Evolutionary conservation across 495 filamentous ascomycete genomes (phyloP).

Genomic region (Cercophora newfieldiana): DNA sequence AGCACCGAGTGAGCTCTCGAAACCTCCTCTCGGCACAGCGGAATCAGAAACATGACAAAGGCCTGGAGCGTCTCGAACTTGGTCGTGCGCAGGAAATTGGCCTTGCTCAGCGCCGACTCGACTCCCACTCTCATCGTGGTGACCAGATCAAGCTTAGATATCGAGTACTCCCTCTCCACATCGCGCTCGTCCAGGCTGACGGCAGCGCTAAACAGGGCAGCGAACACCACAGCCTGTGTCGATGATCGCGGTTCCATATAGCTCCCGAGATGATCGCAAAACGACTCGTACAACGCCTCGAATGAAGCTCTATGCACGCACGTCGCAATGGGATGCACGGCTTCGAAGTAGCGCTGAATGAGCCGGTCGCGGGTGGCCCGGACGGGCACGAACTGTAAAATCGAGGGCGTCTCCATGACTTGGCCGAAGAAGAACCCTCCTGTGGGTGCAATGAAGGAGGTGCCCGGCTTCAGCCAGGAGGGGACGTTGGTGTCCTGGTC

Average conservation of each 20-base stretch:
- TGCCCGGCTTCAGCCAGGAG: conserved; percentile 51
- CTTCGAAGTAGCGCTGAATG: conserved; percentile 62
- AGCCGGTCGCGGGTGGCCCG: conserved; percentile 53
- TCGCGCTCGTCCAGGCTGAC: conserved; percentile 61
- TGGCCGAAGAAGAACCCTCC: conserved; percentile 68
- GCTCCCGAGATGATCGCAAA: conserved; percentile 60
- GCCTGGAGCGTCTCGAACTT: conserved; percentile 71
- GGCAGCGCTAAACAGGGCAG: conserved; percentile 65
- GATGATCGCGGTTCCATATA: conserved; percentile 61
- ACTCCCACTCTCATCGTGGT: conserved; percentile 62
- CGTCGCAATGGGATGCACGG: conserved; percentile 66
- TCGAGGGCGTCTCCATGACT: conserved; percentile 42
- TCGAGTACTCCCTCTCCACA: conserved; percentile 50
- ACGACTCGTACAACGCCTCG: conserved; percentile 57
- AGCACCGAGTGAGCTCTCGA: conserved; percentile 71
- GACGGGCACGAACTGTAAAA: conserved; percentile 59
- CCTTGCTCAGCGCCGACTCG: conserved; percentile 63
- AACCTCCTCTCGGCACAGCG: conserved; percentile 66
- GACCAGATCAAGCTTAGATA: conserved; percentile 52
- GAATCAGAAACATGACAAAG: conserved; percentile 73
- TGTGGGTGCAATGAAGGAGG: conserved; percentile 57
- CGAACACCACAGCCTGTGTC: conserved; percentile 65
- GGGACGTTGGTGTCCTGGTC: conserved; percentile 25
- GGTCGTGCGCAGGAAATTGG: conserved; percentile 68
- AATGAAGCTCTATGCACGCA: conserved; percentile 66